Conservation (phyloP, 148 eudicot genomes). For the Fallopia convolvulus region DNA sequence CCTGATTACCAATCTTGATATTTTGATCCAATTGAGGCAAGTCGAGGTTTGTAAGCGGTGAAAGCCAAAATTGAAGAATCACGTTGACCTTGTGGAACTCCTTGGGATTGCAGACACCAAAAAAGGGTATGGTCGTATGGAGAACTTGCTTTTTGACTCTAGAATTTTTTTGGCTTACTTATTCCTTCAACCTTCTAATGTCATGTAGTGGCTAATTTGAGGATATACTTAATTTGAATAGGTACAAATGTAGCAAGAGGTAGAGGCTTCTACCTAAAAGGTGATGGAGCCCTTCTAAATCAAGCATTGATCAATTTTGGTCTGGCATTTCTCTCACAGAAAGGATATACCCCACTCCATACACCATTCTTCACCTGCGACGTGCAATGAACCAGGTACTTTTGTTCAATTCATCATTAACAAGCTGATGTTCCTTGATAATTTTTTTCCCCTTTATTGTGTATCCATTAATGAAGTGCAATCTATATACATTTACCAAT, state of each 20-base stretch:
- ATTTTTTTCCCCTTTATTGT: no score
- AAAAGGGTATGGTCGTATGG: conserved; percentile 70
- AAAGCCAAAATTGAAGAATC: conserved; percentile 65
- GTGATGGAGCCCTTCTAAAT: conserved; percentile 84
- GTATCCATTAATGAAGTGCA: no score
- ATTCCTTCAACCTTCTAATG: neutral
- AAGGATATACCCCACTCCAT: conserved; percentile 60
- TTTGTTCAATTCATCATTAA: no score
- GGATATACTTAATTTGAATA: conserved; percentile 19
- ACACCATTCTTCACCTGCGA: conserved; percentile 67
- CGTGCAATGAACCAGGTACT: no score
- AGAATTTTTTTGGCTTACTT: neutral
- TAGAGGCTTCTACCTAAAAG: conserved; percentile 92
- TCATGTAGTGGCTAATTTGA: neutral
- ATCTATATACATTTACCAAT: no score
- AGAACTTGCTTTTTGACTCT: neutral
- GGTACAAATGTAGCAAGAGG: conserved; percentile 96
- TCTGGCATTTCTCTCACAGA: conserved; percentile 57
- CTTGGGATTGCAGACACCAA: conserved; percentile 80
- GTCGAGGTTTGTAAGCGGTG: no score
- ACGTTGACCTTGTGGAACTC: conserved; percentile 87
- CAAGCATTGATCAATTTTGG: conserved; percentile 91
- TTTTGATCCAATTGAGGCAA: no score
- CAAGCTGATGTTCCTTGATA: no score
- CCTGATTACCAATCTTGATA: no score